phyloP scores from a whole-genome alignment of 495 filamentous ascomycete genomes.

The Podospora sp. region DNA sequence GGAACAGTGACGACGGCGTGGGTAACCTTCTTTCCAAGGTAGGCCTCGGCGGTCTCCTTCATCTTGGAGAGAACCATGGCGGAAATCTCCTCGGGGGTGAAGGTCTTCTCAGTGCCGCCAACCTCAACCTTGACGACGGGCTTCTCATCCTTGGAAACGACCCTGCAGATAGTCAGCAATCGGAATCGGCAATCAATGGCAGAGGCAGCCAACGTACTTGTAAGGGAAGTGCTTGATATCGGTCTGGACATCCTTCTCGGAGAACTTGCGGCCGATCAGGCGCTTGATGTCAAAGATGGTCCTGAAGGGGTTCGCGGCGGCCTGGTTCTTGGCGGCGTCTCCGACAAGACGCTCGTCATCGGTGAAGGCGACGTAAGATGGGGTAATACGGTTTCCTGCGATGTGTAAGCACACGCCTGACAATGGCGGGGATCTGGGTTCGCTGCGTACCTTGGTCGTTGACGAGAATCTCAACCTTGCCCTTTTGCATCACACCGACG shows the following conservation, averaged over 20 bases:
- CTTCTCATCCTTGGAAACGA: conserved; percentile 79
- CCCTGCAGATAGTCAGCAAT: conserved; percentile 38
- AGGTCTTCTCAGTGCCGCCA: conserved; percentile 69
- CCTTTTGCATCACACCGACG: conserved; percentile 98
- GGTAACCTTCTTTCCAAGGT: conserved; percentile 92
- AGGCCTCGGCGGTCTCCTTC: conserved; percentile 95
- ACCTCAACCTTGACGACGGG: conserved; percentile 79
- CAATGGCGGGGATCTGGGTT: background rate
- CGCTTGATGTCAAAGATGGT: conserved; percentile 97
- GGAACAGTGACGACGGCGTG: conserved; percentile 98
- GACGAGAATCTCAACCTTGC: conserved; percentile 96
- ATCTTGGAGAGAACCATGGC: conserved; percentile 91
- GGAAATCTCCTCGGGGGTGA: conserved; percentile 86
- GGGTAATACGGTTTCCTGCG: conserved; percentile 93
- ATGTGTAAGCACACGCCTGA: conserved; percentile 11
- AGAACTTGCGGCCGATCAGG: conserved; percentile 86
- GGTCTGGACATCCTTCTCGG: conserved; percentile 79
- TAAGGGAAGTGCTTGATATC: conserved; percentile 92
- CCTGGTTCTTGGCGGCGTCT: conserved; percentile 99
- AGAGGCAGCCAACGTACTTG: conserved; percentile 48
- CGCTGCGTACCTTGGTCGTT: conserved; percentile 71
- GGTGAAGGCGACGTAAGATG: conserved; percentile 97
- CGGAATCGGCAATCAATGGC: background rate
- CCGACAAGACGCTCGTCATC: conserved; percentile 96
- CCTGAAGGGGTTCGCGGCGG: conserved; percentile 82